Evolutionary conservation across 2,329 filamentous ascomycete species (phyloP).

Genomic region (Alternaria triticimaculans): DNA sequence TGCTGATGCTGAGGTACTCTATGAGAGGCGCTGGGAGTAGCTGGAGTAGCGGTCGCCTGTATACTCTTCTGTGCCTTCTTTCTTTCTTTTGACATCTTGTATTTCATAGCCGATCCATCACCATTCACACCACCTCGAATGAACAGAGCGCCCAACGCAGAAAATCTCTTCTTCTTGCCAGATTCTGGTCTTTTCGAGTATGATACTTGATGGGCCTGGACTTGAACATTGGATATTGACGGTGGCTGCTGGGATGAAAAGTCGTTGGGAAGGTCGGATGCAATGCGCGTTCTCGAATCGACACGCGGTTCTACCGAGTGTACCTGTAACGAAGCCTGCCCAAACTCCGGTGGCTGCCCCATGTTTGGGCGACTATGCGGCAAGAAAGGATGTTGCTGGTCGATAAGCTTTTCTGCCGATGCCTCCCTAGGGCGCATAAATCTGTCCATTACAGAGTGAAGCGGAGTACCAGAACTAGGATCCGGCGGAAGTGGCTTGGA

Average conservation of each 20-base stretch:
- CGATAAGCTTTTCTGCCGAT: constrained; percentile 19
- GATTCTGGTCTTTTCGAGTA: constrained; percentile 27
- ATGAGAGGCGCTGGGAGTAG: constrained; percentile 16
- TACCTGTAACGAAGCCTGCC: constrained; percentile 36
- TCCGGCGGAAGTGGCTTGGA: constrained; percentile 5
- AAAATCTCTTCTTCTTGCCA: constrained; percentile 55
- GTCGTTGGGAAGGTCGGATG: constrained; percentile 28
- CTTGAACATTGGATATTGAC: constrained; percentile 11
- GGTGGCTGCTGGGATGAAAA: constrained; percentile 32
- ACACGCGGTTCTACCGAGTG: constrained; percentile 39
- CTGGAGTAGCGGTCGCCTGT: constrained; percentile 27
- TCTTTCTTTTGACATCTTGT: constrained; percentile 47
- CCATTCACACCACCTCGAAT: constrained; percentile 46
- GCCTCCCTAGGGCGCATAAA: constrained; percentile 31
- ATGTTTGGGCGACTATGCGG: constrained; percentile 32
- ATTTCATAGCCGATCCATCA: constrained; percentile 32
- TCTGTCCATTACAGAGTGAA: constrained; percentile 34
- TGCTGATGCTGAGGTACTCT: constrained; percentile 29
- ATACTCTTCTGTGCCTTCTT: constrained; percentile 45
- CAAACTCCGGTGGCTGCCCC: constrained; percentile 39
- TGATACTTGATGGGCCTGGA: constrained; percentile 19
- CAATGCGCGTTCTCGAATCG: constrained; percentile 34
- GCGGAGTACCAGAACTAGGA: constrained; percentile 26
- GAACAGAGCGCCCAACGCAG: constrained; percentile 53
- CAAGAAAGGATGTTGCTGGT: constrained; percentile 17